Conservation (phyloP, 306 rosid species). For the Boehmeria nivea region DNA sequence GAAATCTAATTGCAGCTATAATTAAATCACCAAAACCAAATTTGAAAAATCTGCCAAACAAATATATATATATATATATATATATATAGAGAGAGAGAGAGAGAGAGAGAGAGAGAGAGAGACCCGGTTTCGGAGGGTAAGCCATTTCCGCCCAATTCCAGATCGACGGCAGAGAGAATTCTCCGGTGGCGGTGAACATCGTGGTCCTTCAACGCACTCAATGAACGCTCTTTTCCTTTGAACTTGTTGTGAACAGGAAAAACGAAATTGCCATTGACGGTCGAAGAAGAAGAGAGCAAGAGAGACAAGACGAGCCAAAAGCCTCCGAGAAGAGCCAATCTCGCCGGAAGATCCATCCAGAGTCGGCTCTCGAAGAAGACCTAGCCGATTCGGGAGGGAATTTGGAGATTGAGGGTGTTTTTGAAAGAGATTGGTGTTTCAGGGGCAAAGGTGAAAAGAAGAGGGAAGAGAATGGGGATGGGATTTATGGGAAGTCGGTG, state of each 20-base stretch:
- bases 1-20: too few species aligned
- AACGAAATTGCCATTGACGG: conserved; percentile 44
- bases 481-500: conserved; percentile 12
- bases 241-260: conserved; percentile 61
- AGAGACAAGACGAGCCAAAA: conserved; percentile 3
- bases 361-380: background rate
- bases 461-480: background rate
- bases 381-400: background rate
- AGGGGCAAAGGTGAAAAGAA: conserved; percentile 2
- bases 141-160: conserved; percentile 77
- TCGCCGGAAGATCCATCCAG: conserved; percentile 45
- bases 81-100: too few species aligned
- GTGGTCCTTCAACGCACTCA: conserved; percentile 54
- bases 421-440: background rate
- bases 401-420: too few species aligned
- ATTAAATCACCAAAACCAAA: too few species aligned
- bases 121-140: conserved; percentile 70
- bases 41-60: too few species aligned
- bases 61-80: background rate
- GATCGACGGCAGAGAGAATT: conserved; percentile 57
- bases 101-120: background rate
- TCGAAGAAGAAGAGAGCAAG: conserved; percentile 17
- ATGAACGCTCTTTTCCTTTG: conserved; percentile 34
- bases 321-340: conserved; percentile 16
- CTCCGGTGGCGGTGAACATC: conserved; percentile 67